A percentile compares a stretch with the other conserved stretches of the same genome.
These are phyloP conservation scores for Tolypocladium nubicola DNA, from an alignment of 2,329 filamentous ascomycete species.

Conservation along the genomic window DNA sequence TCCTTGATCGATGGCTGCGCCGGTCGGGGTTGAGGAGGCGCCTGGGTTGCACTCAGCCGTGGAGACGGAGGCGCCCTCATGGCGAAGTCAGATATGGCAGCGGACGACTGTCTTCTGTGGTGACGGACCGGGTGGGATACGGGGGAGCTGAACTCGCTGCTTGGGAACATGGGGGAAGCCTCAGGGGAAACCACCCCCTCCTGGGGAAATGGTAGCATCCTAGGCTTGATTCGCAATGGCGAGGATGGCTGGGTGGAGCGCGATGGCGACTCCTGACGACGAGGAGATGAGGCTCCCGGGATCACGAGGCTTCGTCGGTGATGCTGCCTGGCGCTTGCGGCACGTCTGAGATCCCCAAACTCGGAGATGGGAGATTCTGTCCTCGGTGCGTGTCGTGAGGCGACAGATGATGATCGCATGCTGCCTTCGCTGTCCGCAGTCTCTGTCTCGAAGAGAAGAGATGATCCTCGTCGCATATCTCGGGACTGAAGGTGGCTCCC, in stretches of 20 bases:
- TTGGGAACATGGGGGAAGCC: slow-evolving; percentile 75
- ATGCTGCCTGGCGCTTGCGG: slow-evolving; percentile 69
- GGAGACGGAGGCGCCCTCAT: slow-evolving; percentile 72
- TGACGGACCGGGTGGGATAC: slow-evolving; percentile 50
- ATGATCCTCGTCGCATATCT: slow-evolving; percentile 59
- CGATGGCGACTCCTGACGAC: slow-evolving; percentile 81
- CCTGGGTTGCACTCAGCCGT: slow-evolving; percentile 62
- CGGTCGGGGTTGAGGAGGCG: slow-evolving; percentile 75
- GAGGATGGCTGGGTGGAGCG: slow-evolving; percentile 71
- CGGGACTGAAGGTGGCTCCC: slow-evolving; percentile 47
- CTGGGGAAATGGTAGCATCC: slow-evolving; percentile 45
- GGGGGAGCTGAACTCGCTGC: slow-evolving; percentile 73
- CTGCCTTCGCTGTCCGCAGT: slow-evolving; percentile 80
- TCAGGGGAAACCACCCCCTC: slow-evolving; percentile 74
- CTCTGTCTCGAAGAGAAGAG: slow-evolving; percentile 76
- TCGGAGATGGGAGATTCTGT: slow-evolving; percentile 90
- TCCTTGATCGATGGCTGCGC: slow-evolving; percentile 96
- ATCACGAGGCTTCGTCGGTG: slow-evolving; percentile 82
- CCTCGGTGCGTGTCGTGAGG: slow-evolving; percentile 56
- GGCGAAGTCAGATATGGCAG: slow-evolving; percentile 61
- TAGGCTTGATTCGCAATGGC: slow-evolving; percentile 79
- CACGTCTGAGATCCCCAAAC: slow-evolving; percentile 62
- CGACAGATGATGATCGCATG: slow-evolving; percentile 65
- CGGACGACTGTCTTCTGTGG: slow-evolving; percentile 84
- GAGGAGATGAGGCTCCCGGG: slow-evolving; percentile 66